Evolutionary conservation across 1,284 basidiomycete species (phyloP).

Genomic region (Rhodotorula sp.): DNA sequence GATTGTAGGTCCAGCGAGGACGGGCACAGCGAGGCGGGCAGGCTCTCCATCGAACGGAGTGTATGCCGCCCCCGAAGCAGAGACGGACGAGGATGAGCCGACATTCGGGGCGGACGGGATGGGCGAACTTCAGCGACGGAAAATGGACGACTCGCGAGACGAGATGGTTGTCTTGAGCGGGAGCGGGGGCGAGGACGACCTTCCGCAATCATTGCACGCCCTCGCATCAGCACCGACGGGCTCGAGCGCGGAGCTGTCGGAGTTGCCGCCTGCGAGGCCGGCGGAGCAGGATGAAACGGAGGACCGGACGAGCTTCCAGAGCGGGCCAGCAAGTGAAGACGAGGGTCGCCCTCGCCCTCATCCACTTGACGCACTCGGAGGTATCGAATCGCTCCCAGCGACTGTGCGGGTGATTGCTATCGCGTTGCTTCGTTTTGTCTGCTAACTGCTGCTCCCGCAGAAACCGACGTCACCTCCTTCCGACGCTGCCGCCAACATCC

Average conservation of each 20-base stretch:
- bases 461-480: background rate
- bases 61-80: background rate
- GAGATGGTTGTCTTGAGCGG: conserved; percentile 37
- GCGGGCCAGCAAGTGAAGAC: background rate
- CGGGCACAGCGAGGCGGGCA: conserved; percentile 4
- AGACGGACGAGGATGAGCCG: conserved; percentile 1
- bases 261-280: conserved; percentile 1
- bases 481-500: background rate
- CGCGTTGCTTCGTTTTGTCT: background rate
- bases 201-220: background rate
- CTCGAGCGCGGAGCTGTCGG: background rate
- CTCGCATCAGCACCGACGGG: background rate
- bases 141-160: conserved; percentile 12
- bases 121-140: conserved; percentile 14
- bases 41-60: background rate
- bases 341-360: conserved; percentile 2
- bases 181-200: conserved; percentile 16
- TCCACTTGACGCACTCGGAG: conserved; percentile 15
- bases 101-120: background rate
- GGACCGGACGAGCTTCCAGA: conserved; percentile 5
- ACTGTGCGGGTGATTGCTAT: background rate
- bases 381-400: background rate
- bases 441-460: background rate
- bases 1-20: background rate
- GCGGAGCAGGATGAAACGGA: background rate